Evolutionary conservation across 495 filamentous ascomycete genomes (phyloP), one percentile per base, ranked within the genome.

Genomic region (Aspergillus saccharolyticus): DNA sequence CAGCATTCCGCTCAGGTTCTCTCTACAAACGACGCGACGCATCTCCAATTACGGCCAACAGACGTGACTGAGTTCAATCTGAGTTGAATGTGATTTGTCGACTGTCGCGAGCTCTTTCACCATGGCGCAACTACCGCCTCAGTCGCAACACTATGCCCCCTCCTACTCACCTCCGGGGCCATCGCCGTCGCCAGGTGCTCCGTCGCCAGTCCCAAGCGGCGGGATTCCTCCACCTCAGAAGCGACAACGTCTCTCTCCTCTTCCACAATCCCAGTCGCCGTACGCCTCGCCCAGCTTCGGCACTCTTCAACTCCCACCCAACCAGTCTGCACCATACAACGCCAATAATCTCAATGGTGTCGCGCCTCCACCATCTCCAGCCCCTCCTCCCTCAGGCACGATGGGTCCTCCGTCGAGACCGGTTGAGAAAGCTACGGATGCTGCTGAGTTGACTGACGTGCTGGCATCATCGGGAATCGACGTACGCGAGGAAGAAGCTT

Each of bases 401-500:
- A 96, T 96, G 91, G 88, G 88, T 0, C 91, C 91, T 17, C 91
- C 91, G 1, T 85, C 84, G 33, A 87, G 85, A 52, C 87, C 89
- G 17, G 76, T 77, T 8, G 86, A 89, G 28, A 84, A 83, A 56
- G 82, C 85, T 0, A 78, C 78, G 0, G 90, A 90, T 69, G 83
- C 87, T 42, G 81, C 85, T 44, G 83, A 89, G 54, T 75, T 90
- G 50, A 85, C 81, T 48, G 91, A 96, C 76, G 85, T 91, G 47
- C 66, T 96, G 56, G 81, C 83, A 25, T 86, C 83, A 30, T 88
- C 90, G 20, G 91, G 89, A 50, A 86, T 96, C 56, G 88, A 96
- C 75, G 74, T 96, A 1, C 82, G 83, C 52, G 90, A 87, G 66
- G 91, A 96, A 66, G 89, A 93, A 59, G 85, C 88, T 43, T 84